Conservation (phyloP, 768 basidiomycete genomes). For the Termitomyces sp. region DNA sequence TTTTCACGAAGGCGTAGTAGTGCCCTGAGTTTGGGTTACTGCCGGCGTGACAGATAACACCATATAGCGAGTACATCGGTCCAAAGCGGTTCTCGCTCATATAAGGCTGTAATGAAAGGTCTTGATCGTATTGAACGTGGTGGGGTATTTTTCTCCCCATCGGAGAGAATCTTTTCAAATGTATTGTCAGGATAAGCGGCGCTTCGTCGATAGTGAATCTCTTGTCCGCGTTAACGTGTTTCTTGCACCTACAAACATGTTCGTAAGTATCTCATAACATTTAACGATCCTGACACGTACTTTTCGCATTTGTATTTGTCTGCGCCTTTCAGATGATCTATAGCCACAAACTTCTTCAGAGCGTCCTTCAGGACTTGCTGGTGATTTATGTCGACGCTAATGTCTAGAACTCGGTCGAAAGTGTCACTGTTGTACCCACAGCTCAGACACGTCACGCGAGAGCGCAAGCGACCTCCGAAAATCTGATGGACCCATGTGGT, state of each 20-base stretch:
- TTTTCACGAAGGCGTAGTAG: constrained; percentile 84
- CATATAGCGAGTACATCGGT: constrained; percentile 82
- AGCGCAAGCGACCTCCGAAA: constrained; percentile 89
- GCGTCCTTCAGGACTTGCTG: constrained; percentile 62
- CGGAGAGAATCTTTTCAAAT: constrained; percentile 93
- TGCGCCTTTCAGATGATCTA: constrained; percentile 80
- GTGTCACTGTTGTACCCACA: constrained; percentile 93
- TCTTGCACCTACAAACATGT: constrained; percentile 69
- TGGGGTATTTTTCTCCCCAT: constrained; percentile 84
- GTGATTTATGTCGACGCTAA: constrained; percentile 84
- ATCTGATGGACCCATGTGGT: constrained; percentile 93
- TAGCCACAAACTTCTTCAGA: constrained; percentile 71
- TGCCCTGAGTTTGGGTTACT: constrained; percentile 93
- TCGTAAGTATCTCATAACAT: not conserved
- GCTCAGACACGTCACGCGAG: constrained; percentile 78
- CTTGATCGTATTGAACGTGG: constrained; percentile 72
- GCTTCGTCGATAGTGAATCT: constrained; percentile 85
- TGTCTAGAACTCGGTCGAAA: constrained; percentile 90
- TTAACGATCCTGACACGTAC: constrained; percentile 40
- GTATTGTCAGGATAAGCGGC: constrained; percentile 84
- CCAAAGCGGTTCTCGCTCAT: constrained; percentile 82
- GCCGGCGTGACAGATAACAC: constrained; percentile 90
- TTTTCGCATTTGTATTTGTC: constrained; percentile 99
- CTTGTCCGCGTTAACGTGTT: constrained; percentile 85
- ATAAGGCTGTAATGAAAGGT: constrained; percentile 62